phyloP scores from a whole-genome alignment of 192 early-diverging fungal genomes.

The Spizellomyces punctatus region DNA sequence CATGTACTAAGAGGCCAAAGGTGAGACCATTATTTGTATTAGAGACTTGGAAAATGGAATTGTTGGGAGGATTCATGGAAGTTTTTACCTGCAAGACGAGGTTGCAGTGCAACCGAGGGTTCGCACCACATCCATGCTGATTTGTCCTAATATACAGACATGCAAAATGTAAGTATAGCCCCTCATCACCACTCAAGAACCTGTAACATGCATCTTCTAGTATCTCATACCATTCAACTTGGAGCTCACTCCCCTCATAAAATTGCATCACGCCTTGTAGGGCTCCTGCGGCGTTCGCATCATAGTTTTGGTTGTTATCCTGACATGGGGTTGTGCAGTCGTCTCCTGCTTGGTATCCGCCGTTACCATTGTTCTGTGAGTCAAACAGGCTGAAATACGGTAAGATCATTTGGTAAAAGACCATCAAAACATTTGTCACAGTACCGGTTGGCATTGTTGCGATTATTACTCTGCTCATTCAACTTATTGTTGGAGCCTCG shows the following conservation, averaged over 20 bases:
- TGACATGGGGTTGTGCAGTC: slow-evolving; percentile 26
- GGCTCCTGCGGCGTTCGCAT: slow-evolving; percentile 22
- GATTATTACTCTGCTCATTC: slow-evolving; percentile 39
- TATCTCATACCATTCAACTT: slow-evolving; percentile 28
- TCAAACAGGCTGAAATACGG: slow-evolving; percentile 31
- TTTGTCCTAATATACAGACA: slow-evolving; percentile 6
- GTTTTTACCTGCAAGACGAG: slow-evolving; percentile 30
- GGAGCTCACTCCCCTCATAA: slow-evolving; percentile 35
- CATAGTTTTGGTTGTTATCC: slow-evolving; percentile 27
- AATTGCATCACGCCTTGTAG: slow-evolving; percentile 39
- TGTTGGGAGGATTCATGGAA: background rate
- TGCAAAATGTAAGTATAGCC: no score
- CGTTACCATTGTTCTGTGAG: slow-evolving; percentile 41
- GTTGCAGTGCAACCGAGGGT: slow-evolving; percentile 31
- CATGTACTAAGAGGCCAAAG: slow-evolving; percentile 23
- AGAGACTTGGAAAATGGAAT: no score
- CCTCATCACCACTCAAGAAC: background rate
- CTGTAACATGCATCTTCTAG: background rate
- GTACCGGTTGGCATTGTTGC: slow-evolving; percentile 30
- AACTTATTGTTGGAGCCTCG: slow-evolving; percentile 47
- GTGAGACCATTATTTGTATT: background rate
- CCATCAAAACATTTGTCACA: background rate
- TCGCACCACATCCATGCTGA: slow-evolving; percentile 36
- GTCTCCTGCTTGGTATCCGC: slow-evolving; percentile 44
- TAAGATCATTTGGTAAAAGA: no score